Base-by-base conservation (phyloP, 2,329 filamentous ascomycete genomes). In the Penicillium psychrosexuale region DNA sequence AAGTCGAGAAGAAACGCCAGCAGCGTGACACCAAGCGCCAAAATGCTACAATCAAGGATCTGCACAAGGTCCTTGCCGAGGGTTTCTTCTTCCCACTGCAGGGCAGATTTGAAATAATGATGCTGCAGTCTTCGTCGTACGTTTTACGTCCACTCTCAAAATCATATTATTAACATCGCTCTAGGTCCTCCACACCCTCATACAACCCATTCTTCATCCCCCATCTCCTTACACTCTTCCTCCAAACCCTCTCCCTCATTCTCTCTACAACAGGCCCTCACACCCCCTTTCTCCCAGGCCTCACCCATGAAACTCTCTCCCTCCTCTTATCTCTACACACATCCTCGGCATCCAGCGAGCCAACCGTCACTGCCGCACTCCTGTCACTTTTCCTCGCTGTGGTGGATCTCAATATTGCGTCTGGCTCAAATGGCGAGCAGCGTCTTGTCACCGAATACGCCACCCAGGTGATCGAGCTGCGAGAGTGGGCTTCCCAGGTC, bases 21-120 rank as follows among this genome's bases (percentile, higher is more conserved):
- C 69, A 75, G 46, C 72, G 70, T 45, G 68, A 72, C 31, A 65
- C 69, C 11, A 68, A 76, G 58, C 78, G 82, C 46, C 80, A 78
- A 46, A 79, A 79, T 53, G 79, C 85, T 3, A 87, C 88, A 13
- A 82, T 88, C 11, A 96, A 96, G 67, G 86, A 86, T 8, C 85
- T 96, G 0, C 88, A 92, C 37, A 84, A 86, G 47, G 77, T 96
- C 27, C 84, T 97, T 27, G 82, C 86, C 0, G 79, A 85, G 0
- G 83, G 82, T 15, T 94, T 97, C 78, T 97, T 97, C 82, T 89
- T 88, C 60, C 93, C 94, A 0, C 79, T 99, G 9, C 88, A 88
- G 0, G 88, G 88, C 0, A 86, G 90, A 39, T 95, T 94, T 74
- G 89, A 88, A 68, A 80, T 88, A 3, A 78, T 82, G 59, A 74